phyloP scores from a whole-genome alignment of 495 filamentous ascomycete genomes.

The Hypomontagnella monticulosa region DNA sequence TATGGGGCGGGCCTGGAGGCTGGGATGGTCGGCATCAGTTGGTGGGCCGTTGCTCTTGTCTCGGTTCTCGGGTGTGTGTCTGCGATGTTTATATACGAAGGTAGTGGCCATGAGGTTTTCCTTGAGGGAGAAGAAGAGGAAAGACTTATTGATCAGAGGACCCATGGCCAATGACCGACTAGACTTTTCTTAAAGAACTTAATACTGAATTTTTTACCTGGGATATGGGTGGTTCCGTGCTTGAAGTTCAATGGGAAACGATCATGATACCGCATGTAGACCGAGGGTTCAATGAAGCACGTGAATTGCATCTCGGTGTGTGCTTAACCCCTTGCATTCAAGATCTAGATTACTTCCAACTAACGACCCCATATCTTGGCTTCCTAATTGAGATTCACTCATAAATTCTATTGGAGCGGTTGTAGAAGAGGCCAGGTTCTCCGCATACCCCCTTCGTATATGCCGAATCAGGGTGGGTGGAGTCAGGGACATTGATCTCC shows the following conservation, averaged over 20 bases:
- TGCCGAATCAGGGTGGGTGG: constrained; percentile 18
- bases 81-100: constrained; percentile 75
- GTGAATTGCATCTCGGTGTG: too few relatives aligned
- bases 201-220: too few relatives aligned
- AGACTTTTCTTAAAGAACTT: too few relatives aligned
- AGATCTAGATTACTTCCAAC: not conserved
- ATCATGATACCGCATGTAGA: too few relatives aligned
- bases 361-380: too few relatives aligned
- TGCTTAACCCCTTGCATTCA: not conserved
- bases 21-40: constrained; percentile 79
- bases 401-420: constrained; percentile 39
- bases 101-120: constrained; percentile 74
- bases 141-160: constrained; percentile 2
- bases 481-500: constrained; percentile 1
- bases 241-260: too few relatives aligned
- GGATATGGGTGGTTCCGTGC: too few relatives aligned
- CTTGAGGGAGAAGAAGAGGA: constrained; percentile 72
- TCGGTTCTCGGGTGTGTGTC: constrained; percentile 69
- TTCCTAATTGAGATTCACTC: constrained; percentile 9
- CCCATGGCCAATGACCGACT: not conserved
- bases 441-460: constrained; percentile 26
- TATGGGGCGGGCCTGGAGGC: constrained; percentile 75
- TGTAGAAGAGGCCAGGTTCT: constrained; percentile 46
- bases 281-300: too few relatives aligned
- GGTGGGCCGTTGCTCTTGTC: constrained; percentile 74